Base-by-base conservation (phyloP, 495 filamentous ascomycete genomes). In the Clohesyomyces aquaticus region DNA sequence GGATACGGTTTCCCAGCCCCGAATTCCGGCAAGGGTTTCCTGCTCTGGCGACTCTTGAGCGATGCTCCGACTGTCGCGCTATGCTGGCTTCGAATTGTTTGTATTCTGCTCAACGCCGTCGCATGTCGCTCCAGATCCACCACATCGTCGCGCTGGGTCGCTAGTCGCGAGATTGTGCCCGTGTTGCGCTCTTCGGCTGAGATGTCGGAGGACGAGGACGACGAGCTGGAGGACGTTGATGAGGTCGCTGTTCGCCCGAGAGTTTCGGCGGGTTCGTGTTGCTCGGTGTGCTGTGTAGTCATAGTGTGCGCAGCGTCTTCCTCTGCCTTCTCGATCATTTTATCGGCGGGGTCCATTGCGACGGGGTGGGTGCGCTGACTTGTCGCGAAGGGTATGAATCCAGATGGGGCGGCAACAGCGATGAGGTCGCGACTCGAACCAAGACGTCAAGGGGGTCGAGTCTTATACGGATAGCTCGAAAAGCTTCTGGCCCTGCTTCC, bases 1-100 rank as follows among this genome's bases (percentile, higher is more conserved):
- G 91, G 91, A 74, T 87, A 92, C 11, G 87, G 82, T 73, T 92
- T 94, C 1, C 90, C 90, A 56, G 81, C 87, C 11, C 91, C 90
- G 65, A 85, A 83, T 10, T 76, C 74, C 3, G 83, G 82, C 55
- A 85, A 66, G 28, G 88, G 85, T 68, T 78, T 87, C 68, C 71
- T 81, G 0, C 80, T 82, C 54, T 77, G 72, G 27, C 79, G 73
- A 16, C 77, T 80, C 65, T 77, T 85, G 32, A 80, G 55, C 52
- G 76, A 77, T 11, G 71, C 63, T 14, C 90, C 90, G 16, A 95
- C 88, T 22, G 91, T 93, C 19, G 77, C 85, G 69, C 79, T 86
- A 72, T 93, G 90, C 74, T 93, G 90, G 55, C 83, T 89, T 52
- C 84, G 72, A 18, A 84, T 82, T 2, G 90, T 95, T 57, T 90